Evolutionary conservation across 345 rosid genomes (phyloP).

Genomic region (Sonneratia caseolaris): DNA sequence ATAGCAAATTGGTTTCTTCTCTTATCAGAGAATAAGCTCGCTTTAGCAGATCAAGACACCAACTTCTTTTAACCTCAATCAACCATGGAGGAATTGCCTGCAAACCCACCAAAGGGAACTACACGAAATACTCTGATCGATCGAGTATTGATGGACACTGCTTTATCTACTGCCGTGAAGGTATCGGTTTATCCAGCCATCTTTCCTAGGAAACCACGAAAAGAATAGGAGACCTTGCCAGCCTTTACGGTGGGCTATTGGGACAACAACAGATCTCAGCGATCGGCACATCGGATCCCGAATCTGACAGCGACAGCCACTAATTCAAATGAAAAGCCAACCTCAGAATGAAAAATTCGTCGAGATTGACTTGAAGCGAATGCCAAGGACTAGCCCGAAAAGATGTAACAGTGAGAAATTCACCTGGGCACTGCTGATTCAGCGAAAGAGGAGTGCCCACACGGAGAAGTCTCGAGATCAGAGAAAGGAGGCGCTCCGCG

Average conservation of each 20-base stretch:
- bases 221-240: background rate
- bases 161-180: background rate
- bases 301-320: background rate
- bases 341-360: background rate
- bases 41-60: background rate
- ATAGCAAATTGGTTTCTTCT: background rate
- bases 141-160: background rate
- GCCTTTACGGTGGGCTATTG: background rate
- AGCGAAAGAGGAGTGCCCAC: background rate
- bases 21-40: background rate
- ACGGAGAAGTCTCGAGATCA: conserved; percentile 8
- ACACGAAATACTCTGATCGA: background rate
- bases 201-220: conserved; percentile 3
- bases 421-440: conserved; percentile 8
- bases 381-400: background rate
- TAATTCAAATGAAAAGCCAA: background rate
- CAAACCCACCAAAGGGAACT: background rate
- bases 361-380: background rate
- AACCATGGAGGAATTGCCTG: background rate
- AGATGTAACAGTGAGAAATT: background rate
- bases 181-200: background rate
- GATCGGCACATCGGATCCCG: background rate
- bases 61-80: background rate
- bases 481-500: conserved; percentile 2
- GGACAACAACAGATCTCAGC: background rate